These are phyloP conservation scores for Epichloe typhina DNA, from an alignment of 2,329 filamentous ascomycete species.

Conservation along the genomic window DNA sequence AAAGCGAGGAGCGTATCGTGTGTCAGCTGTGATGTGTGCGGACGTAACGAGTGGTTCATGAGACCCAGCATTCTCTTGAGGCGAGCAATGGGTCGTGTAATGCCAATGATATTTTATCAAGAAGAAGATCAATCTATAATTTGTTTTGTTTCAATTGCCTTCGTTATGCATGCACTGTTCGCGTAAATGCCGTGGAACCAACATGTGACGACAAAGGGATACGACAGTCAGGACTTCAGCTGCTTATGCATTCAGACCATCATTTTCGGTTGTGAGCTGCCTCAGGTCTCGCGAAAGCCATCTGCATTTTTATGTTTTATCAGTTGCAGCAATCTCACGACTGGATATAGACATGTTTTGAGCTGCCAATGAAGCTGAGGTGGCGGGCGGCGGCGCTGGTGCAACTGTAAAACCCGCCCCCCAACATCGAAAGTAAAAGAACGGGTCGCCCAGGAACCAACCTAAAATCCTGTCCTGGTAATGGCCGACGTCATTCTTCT, in stretches of 20 bases:
- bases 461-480: no score
- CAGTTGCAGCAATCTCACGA: neutral
- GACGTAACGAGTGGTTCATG: slow-evolving; percentile 9
- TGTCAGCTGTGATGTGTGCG: neutral
- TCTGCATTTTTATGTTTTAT: no score
- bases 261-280: no score
- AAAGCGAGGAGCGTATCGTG: neutral
- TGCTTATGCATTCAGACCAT: no score
- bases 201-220: neutral
- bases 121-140: neutral
- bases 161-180: neutral
- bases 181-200: no score
- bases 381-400: neutral
- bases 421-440: neutral
- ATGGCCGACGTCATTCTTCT: slow-evolving; percentile 3
- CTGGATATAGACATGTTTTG: neutral
- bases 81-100: slow-evolving; percentile 22
- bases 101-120: slow-evolving; percentile 10
- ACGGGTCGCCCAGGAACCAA: no score
- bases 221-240: no score
- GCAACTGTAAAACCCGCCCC: neutral
- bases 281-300: no score
- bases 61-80: slow-evolving; percentile 23
- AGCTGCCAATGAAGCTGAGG: neutral
- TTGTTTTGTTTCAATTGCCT: neutral